Evolutionary conservation across 257 asterid species (phyloP), one percentile per base, ranked within the genome.

Genomic region (Capsicum chinense): DNA sequence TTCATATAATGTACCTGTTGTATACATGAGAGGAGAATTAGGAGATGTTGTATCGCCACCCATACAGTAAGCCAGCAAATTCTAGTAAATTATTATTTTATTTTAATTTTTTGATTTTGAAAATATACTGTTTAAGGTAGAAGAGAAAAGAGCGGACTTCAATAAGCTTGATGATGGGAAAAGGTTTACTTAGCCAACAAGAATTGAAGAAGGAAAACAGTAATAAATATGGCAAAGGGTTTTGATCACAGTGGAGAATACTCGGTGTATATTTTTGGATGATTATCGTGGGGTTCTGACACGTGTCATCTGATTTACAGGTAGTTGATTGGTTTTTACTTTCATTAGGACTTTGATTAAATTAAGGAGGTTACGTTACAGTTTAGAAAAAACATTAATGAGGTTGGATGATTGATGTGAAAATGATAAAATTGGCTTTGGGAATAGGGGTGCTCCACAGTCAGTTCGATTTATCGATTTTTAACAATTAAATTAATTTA

Each of bases 41-140:
- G 19, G 48, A 63, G 48, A 7, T 78, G 56, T 15, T 6, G 35
- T 64, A 79, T 84, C 93, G 79, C 97, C 94, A 74, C 95, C 97
- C 97, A 93, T 93, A 69, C 59, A 50, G 83, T 56, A 60, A 33
- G 2, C 15, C 60, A 50, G 74, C 79, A 47, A 15, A 14, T 64
- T 54, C 44, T 50, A 74, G 7, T 21, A 3, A 50, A 33, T 12
- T 39, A 1, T 39, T 39, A 39, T 3, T 39, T 3, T 52, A 0
- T 44, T 78, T 26, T 54, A 14, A 14, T 2, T 54, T 78, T 78
- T 3, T 15, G n/a, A 3, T 12, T 50, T 14, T 76, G 5, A 26
- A 76, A 50, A 7, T 21, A 10, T 12, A 50, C 60, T 50, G 21
- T 74, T 50, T 52, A 19, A 19, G 19, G 10, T 26, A 26, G 42